A percentile compares a stretch with the other conserved stretches of the same genome.
Evolutionary conservation across 306 rosid genomes (phyloP).

Genomic region (Mucuna pruriens): DNA sequence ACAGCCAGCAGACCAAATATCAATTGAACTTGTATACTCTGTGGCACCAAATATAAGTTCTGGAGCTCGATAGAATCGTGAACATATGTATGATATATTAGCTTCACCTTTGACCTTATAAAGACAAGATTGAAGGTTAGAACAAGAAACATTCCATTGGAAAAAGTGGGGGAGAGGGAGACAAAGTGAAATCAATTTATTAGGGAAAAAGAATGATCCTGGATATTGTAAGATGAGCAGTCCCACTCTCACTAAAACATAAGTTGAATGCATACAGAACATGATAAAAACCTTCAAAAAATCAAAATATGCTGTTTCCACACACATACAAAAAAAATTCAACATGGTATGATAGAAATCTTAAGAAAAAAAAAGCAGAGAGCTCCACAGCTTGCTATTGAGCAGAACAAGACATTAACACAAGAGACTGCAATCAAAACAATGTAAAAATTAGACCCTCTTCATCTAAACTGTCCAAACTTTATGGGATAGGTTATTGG

Average conservation of each 20-base stretch:
- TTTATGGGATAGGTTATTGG: neutral
- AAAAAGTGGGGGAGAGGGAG: neutral
- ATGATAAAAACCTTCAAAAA: neutral
- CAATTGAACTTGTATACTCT: constrained; percentile 89
- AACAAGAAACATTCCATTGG: constrained; percentile 24
- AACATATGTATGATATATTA: constrained; percentile 89
- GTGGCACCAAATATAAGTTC: constrained; percentile 97
- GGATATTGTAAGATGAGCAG: constrained; percentile 7
- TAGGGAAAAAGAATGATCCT: neutral
- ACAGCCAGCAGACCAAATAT: constrained; percentile 98
- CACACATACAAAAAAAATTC: neutral
- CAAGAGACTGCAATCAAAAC: neutral
- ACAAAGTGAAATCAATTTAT: neutral
- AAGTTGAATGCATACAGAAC: constrained; percentile 13
- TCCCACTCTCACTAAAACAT: neutral
- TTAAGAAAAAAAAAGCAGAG: neutral
- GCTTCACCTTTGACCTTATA: constrained; percentile 87
- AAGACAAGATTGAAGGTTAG: constrained; percentile 27
- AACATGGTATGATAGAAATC: neutral
- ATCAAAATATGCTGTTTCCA: neutral
- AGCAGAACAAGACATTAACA: neutral
- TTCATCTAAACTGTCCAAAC: neutral
- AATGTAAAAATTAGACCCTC: too few species aligned
- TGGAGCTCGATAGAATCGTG: constrained; percentile 93
- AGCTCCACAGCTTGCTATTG: neutral